Percentiles rank a stretch among this genome's conserved stretches.
These are phyloP conservation scores for Entomortierella chlamydospora DNA, from an alignment of 192 early-diverging fungal species.

Conservation along the genomic window DNA sequence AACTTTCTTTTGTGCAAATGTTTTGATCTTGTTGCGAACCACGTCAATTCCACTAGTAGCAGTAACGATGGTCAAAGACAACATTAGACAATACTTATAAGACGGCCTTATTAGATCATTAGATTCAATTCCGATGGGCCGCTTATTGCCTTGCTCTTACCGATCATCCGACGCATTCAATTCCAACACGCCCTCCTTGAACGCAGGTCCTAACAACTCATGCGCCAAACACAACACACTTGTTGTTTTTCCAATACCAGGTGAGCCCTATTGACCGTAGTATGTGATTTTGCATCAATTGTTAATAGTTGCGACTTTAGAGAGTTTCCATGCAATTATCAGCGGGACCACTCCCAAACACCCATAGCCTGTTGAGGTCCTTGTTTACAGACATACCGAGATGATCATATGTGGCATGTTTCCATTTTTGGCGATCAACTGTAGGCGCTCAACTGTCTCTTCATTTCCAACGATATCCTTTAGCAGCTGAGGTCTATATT, in stretches of 20 bases:
- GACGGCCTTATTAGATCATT: background rate
- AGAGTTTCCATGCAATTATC: too few relatives aligned
- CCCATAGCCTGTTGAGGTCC: background rate
- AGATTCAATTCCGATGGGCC: background rate
- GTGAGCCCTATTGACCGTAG: conserved; percentile 71
- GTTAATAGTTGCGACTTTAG: background rate
- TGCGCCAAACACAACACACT: conserved; percentile 93
- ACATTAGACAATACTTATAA: background rate
- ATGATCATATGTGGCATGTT: conserved; percentile 98
- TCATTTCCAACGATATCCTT: conserved; percentile 96
- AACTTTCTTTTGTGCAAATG: conserved; percentile 99
- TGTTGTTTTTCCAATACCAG: conserved; percentile 98
- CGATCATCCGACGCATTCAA: conserved; percentile 99
- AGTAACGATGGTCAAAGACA: background rate
- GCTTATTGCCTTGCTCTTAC: conserved; percentile 51
- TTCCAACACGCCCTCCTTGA: conserved; percentile 95
- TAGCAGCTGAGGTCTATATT: conserved; percentile 88
- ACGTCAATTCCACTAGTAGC: conserved; percentile 89
- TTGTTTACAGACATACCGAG: conserved; percentile 60
- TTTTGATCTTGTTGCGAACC: conserved; percentile 96
- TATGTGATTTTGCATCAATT: too few relatives aligned
- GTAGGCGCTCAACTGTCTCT: conserved; percentile 87
- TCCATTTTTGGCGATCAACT: conserved; percentile 88
- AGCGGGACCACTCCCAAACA: too few relatives aligned
- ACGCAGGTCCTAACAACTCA: conserved; percentile 84